Evolutionary conservation across 345 rosid species (phyloP).

Genomic region (Pugionium cornutum): DNA sequence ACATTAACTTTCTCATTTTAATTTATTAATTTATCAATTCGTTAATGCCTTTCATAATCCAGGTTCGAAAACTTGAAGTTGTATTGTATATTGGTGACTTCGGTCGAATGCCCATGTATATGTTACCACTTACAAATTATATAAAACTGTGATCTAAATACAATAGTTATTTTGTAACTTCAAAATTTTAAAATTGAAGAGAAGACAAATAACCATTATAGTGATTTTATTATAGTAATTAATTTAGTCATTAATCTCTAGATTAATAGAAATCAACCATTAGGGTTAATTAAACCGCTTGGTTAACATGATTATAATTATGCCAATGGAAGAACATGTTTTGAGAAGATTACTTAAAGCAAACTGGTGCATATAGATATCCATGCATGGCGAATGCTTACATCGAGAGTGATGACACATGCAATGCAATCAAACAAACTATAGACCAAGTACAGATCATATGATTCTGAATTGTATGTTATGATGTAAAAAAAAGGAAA

Average conservation of each 20-base stretch:
- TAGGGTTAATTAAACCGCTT: slow-evolving; percentile 5
- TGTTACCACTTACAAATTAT: too few relatives aligned
- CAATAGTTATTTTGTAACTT: too few relatives aligned
- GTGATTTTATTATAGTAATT: too few relatives aligned
- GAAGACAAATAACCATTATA: too few relatives aligned
- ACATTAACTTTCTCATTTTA: neutral
- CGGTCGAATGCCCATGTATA: too few relatives aligned
- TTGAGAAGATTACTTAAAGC: neutral
- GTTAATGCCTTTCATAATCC: neutral
- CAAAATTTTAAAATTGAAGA: too few relatives aligned
- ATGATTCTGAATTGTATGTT: slow-evolving; percentile 30
- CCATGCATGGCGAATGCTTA: slow-evolving; percentile 22
- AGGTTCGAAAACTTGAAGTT: neutral
- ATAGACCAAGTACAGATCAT: slow-evolving; percentile 26
- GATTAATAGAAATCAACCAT: neutral
- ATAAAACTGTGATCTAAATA: too few relatives aligned
- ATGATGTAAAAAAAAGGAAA: slow-evolving; percentile 24
- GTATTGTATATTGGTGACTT: too few relatives aligned
- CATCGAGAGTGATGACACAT: slow-evolving; percentile 12
- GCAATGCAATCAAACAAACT: slow-evolving; percentile 29
- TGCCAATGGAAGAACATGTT: neutral
- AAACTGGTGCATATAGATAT: neutral
- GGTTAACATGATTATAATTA: slow-evolving; percentile 1
- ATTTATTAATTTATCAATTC: neutral
- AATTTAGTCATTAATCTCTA: too few relatives aligned